Percentiles rank a stretch among this genome's conserved stretches.
Evolutionary conservation across 306 rosid species (phyloP).

Genomic region (Echinosophora koreensis): DNA sequence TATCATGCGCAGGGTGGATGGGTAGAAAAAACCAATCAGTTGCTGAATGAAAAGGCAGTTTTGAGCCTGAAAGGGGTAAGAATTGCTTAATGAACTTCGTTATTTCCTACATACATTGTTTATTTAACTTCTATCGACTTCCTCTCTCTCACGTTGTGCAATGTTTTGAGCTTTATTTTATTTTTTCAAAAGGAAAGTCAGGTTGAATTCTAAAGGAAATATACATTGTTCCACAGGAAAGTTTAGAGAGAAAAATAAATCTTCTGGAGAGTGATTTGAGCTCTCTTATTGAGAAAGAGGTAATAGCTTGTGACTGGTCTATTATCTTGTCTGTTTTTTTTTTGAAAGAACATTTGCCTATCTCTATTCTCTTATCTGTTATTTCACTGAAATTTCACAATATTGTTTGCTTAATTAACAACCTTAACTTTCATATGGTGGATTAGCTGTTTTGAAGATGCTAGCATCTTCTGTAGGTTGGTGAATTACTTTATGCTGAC

Average conservation of each 20-base stretch:
- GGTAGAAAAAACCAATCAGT: slow-evolving; percentile 54
- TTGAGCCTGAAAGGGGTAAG: slow-evolving; percentile 56
- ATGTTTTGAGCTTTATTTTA: background rate
- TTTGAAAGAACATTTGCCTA: too few species aligned
- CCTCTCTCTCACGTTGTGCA: slow-evolving; percentile 8
- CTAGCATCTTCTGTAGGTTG: background rate
- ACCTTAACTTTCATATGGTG: slow-evolving; percentile 26
- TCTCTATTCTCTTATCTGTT: background rate
- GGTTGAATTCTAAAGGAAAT: slow-evolving; percentile 44
- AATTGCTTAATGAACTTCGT: slow-evolving; percentile 35
- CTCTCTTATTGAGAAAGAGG: slow-evolving; percentile 60
- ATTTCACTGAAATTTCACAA: slow-evolving; percentile 18
- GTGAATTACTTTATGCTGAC: background rate
- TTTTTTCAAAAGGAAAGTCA: background rate
- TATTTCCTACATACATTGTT: background rate
- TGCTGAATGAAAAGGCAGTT: slow-evolving; percentile 57
- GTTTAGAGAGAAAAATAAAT: slow-evolving; percentile 66
- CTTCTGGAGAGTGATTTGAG: slow-evolving; percentile 59
- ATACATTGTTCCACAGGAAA: slow-evolving; percentile 56
- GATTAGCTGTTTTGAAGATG: slow-evolving; percentile 12
- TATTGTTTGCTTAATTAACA: slow-evolving; percentile 8
- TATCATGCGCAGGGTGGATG: slow-evolving; percentile 59
- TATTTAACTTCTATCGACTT: slow-evolving; percentile 27
- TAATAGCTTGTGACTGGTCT: slow-evolving; percentile 36
- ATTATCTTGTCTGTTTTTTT: background rate